These are phyloP conservation scores for Begonia fuchsioides DNA, from an alignment of 306 rosid genomes.

Conservation along the genomic window DNA sequence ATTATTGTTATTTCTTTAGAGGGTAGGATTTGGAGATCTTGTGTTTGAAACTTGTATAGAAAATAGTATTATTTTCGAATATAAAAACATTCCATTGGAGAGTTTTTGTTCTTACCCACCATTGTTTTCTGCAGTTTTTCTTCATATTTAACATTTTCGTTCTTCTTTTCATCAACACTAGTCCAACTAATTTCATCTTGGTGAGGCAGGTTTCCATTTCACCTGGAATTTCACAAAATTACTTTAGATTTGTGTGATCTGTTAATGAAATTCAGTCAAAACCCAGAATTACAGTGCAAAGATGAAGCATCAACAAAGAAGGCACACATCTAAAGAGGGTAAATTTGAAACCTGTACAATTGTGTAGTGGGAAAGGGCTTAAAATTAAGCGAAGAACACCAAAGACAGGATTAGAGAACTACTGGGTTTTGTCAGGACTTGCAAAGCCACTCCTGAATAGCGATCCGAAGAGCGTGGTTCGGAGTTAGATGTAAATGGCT, in stretches of 20 bases:
- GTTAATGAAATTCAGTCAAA: too few relatives aligned
- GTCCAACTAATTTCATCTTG: too few relatives aligned
- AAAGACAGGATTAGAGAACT: too few relatives aligned
- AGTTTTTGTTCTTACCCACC: conserved; percentile 14
- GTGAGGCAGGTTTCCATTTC: too few relatives aligned
- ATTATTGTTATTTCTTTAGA: conserved; percentile 94
- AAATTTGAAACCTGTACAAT: too few relatives aligned
- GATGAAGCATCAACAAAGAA: too few relatives aligned
- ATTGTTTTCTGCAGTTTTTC: conserved; percentile 25
- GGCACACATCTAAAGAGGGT: too few relatives aligned
- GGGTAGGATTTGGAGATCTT: conserved; percentile 97
- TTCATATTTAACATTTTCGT: conserved; percentile 17
- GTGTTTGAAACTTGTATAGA: conserved; percentile 44
- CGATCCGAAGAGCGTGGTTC: conserved; percentile 53
- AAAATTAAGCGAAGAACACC: too few relatives aligned
- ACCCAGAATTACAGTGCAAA: too few relatives aligned
- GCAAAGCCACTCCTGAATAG: conserved; percentile 92
- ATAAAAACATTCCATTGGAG: conserved; percentile 26
- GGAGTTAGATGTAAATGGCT: conserved; percentile 56
- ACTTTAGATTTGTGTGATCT: too few relatives aligned
- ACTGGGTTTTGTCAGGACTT: conserved; percentile 18
- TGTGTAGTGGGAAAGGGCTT: too few relatives aligned
- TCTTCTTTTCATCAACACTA: neutral
- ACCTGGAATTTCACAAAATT: too few relatives aligned
- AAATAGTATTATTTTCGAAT: conserved; percentile 41